These are phyloP conservation scores for Musa balbisiana DNA, from an alignment of 202 grass and related monocot genomes.

Conservation along the genomic window DNA sequence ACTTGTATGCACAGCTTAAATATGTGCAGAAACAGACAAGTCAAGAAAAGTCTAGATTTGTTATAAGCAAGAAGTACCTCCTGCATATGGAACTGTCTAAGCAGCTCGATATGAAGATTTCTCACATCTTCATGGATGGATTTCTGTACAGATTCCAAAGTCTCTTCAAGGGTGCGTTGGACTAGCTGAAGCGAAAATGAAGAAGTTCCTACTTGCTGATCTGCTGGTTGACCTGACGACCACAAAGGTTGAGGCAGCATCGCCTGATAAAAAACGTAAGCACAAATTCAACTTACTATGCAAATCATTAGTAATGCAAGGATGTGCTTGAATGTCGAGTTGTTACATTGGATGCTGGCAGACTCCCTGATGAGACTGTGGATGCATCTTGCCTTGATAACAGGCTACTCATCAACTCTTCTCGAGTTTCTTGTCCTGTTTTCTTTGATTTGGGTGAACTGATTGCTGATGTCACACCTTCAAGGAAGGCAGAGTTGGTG, in stretches of 20 bases:
- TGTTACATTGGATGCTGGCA: conserved; percentile 57
- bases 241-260: conserved; percentile 25
- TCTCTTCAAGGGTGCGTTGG: conserved; percentile 90
- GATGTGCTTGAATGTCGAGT: conserved; percentile 21
- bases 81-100: conserved; percentile 95
- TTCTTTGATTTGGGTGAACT: conserved; percentile 93
- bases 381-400: conserved; percentile 57
- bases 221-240: conserved; percentile 31
- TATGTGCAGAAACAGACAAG: not conserved
- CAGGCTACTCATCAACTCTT: conserved; percentile 63
- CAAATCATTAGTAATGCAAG: not conserved
- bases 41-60: conserved; percentile 5
- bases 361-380: conserved; percentile 31
- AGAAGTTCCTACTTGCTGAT: conserved; percentile 54
- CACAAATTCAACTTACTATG: conserved; percentile 4
- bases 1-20: not conserved
- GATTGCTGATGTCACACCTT: conserved; percentile 60
- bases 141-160: conserved; percentile 78
- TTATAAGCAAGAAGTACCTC: conserved; percentile 41
- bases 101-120: conserved; percentile 92
- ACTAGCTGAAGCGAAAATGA: conserved; percentile 96
- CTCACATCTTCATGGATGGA: conserved; percentile 88
- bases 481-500: conserved; percentile 71
- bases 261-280: conserved; percentile 36
- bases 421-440: conserved; percentile 81